Conservation (phyloP, 1,284 basidiomycete species). For the Coniferiporia sulphurascens region DNA sequence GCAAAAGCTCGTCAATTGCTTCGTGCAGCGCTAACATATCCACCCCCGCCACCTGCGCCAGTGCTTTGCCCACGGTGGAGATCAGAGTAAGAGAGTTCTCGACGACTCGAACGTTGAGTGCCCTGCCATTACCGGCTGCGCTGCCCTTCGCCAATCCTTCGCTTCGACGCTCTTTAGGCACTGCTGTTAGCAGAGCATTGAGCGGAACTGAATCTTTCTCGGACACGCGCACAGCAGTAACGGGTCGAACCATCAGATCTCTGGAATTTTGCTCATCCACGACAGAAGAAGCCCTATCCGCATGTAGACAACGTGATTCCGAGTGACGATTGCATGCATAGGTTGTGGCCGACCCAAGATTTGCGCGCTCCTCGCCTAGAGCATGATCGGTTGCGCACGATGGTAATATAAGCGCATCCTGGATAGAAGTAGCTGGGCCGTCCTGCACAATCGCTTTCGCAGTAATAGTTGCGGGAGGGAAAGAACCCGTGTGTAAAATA, state of each 20-base stretch:
- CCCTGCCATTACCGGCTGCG: background rate
- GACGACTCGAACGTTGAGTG: slow-evolving; percentile 11
- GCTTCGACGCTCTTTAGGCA: background rate
- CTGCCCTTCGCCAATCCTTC: background rate
- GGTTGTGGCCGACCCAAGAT: background rate
- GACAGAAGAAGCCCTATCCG: slow-evolving; percentile 8
- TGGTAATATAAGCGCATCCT: no score
- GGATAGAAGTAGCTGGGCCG: background rate
- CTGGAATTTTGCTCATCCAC: slow-evolving; percentile 6
- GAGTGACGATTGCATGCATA: background rate
- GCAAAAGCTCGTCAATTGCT: slow-evolving; percentile 16
- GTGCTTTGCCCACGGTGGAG: slow-evolving; percentile 11
- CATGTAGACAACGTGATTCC: background rate
- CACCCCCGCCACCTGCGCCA: slow-evolving; percentile 6
- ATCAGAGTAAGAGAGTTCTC: slow-evolving; percentile 7
- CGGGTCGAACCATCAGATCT: slow-evolving; percentile 16
- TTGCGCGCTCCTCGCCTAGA: background rate
- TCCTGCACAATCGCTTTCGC: background rate
- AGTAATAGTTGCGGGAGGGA: slow-evolving; percentile 1
- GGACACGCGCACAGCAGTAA: background rate
- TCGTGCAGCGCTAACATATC: slow-evolving; percentile 14
- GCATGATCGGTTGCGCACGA: background rate
- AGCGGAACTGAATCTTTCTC: background rate
- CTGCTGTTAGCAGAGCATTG: background rate
- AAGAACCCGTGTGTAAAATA: background rate